Base-by-base conservation (phyloP, 208 protist genomes). In the Giardia duodenalis region DNA sequence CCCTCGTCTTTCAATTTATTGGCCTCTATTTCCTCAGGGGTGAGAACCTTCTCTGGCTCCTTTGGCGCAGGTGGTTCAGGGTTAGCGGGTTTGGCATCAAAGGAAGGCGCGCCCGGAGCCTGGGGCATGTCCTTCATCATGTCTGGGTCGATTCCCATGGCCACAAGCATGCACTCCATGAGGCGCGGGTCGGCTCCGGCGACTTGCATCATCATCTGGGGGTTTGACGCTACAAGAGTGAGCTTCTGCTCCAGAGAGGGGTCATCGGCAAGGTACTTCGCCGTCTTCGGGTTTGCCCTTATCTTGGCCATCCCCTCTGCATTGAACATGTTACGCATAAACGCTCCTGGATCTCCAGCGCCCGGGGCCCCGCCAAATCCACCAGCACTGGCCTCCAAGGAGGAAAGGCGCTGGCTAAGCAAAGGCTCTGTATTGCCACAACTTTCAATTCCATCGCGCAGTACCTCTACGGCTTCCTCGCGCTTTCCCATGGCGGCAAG, bases 1-100 rank as follows among this genome's bases (percentile, higher is more conserved):
- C 88, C 88, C 44, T 91, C 1, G n/a, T 91, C 45, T 47, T 91
- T 91, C 2, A 91, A 47, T 4, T 48, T n/a, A 43, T 91, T 30
- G 0, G 2, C 88, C 44, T 91, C 47, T n/a, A 43, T 48, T 48
- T 2, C 88, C 44, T 91, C 88, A n/a, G 1, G 2, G 4, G 88
- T 47, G 4, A 47, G 2, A 10, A 89, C 42, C 4, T 10, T 10
- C 42, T 89, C 44, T 2, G 88, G 43, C n/a, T 91, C 88, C 44
- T 47, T 45, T 48, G 44, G 0, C n/a, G 44, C 2, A 48, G 44
- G 2, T 67, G n/a, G 2, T 67, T 2, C 2, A 47, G n/a, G 2
- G 4, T n/a, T n/a, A 47, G 88, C 45, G 22, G n/a, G 4, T 46
- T 1, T 0, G 39, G 44, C 1, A 47, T 3, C 2, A 43, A 3